Evolutionary conservation across 768 basidiomycete genomes (phyloP), one percentile per base, ranked within the genome.

Genomic region (Erythrobasidium yunnanense): DNA sequence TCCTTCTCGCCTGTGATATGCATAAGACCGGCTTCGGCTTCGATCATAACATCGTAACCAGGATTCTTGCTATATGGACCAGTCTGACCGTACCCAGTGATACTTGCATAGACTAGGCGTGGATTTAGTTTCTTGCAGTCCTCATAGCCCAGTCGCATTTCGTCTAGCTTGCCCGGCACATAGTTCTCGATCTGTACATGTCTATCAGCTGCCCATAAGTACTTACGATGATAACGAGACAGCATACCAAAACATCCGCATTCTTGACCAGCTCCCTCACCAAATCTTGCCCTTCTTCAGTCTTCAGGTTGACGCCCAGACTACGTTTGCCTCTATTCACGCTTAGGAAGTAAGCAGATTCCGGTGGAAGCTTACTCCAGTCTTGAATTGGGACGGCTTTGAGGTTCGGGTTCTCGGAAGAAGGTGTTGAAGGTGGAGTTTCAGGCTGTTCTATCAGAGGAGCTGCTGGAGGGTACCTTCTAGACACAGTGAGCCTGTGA

Each of bases 261-360:
- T 81, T 79, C 68, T 80, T 78, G 25, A 93, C 81, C 2, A 96
- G 80, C 67, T 81, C 82, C 46, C 80, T 82, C 4, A 91, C 68
- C 23, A 96, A 84, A 66, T 85, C 84, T 1, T 87, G 80, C 0
- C 92, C 92, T 70, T 85, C 83, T 1, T 82, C 78, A 0, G 78
- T 77, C 76, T 93, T 95, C 78, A 96, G 84, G 76, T 96, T 87
- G 17, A 93, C 83, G 5, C 89, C 90, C 45, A 92, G 81, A 4
- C 88, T 90, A 30, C 87, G 83, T 74, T 92, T 92, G 76, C 74
- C 74, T 55, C 92, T 81, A 75, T 96, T 96, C 0, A 82, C 84
- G 0, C 87, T 82, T 4, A 96, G 81, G 75, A 93, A 96, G 74
- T 96, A 96, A 0, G 92, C 89, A 2, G 89, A 88, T 75, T 96